Evolutionary conservation across 1,284 basidiomycete species (phyloP), one percentile per base, ranked within the genome.

Genomic region (Somion occarium): DNA sequence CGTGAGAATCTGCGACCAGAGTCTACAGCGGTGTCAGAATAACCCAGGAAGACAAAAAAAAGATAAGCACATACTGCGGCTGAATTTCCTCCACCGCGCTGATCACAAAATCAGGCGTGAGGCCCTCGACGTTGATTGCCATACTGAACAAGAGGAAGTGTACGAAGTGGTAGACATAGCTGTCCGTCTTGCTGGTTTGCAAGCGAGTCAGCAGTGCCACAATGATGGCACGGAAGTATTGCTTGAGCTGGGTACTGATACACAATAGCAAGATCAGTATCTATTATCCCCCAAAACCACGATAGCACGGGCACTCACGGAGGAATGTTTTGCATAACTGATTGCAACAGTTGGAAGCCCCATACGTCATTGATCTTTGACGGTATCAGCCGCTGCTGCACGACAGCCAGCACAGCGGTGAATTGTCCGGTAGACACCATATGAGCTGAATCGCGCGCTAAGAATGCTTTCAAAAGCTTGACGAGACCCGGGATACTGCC

Each of bases 401-500:
- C 85, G 52, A 99, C 89, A 39, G 92, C 97, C 37, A 98, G 73
- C 19, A 98, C 81, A 5, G 83, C 80, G 26, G 83, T 80, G 19
- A 96, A 71, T 63, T 96, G 93, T 1, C 85, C 85, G 15, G 79
- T 73, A 5, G 74, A 75, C n/a, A 88, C 76, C 71, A 98, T 89
- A 55, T 82, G 71, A 1, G 64, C 61, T 0, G 82, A 77, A 52
- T 93, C 94, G 23, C 87, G 80, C 1, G 76, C 70, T 11, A 99
- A 72, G 71, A 93, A 95, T 0, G 93, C 92, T 55, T 87, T 86
- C 50, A 98, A 75, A 7, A 98, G 75, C 55, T 92, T 85, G 7
- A 97, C 94, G 1, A 99, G 79, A 1, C 94, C 95, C 0, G 96
- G 96, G 20, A 99, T 85, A 62, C 91, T 96, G n/a, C 96, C 96